Evolutionary conservation across 2,329 filamentous ascomycete genomes (phyloP).

Genomic region (Fusarium sterilihyphosum): DNA sequence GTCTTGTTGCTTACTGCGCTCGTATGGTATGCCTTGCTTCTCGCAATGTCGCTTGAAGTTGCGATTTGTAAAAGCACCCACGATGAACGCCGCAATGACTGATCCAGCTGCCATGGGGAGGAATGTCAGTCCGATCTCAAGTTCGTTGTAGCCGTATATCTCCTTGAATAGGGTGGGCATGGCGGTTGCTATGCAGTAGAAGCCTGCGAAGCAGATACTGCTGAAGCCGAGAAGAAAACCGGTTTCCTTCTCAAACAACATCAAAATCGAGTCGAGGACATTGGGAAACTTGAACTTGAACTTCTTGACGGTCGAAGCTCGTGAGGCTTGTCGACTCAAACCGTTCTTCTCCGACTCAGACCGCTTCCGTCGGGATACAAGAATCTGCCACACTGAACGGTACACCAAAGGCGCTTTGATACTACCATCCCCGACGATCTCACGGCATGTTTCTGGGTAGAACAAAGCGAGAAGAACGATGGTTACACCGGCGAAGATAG

Average conservation of each 20-base stretch:
- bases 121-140: slow-evolving; percentile 64
- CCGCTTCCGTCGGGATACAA: slow-evolving; percentile 34
- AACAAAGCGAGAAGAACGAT: slow-evolving; percentile 57
- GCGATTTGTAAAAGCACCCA: slow-evolving; percentile 69
- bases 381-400: slow-evolving; percentile 47
- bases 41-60: slow-evolving; percentile 73
- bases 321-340: slow-evolving; percentile 23
- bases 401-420: slow-evolving; percentile 52
- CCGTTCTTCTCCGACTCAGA: neutral
- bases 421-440: slow-evolving; percentile 63
- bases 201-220: slow-evolving; percentile 59
- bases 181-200: slow-evolving; percentile 58
- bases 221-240: slow-evolving; percentile 57
- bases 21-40: slow-evolving; percentile 61
- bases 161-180: slow-evolving; percentile 55
- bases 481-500: slow-evolving; percentile 56
- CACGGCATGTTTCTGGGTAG: slow-evolving; percentile 63
- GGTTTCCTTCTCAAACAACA: slow-evolving; percentile 55
- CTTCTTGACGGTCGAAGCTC: slow-evolving; percentile 22
- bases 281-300: slow-evolving; percentile 54
- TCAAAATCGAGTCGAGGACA: slow-evolving; percentile 51
- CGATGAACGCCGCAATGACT: slow-evolving; percentile 55
- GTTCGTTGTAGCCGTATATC: slow-evolving; percentile 69
- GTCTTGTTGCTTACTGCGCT: slow-evolving; percentile 62
- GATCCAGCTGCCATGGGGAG: slow-evolving; percentile 62